Evolutionary conservation across 371 early-diverging fungal species (phyloP), one percentile per base, ranked within the genome.

Genomic region (Circinella umbellata): DNA sequence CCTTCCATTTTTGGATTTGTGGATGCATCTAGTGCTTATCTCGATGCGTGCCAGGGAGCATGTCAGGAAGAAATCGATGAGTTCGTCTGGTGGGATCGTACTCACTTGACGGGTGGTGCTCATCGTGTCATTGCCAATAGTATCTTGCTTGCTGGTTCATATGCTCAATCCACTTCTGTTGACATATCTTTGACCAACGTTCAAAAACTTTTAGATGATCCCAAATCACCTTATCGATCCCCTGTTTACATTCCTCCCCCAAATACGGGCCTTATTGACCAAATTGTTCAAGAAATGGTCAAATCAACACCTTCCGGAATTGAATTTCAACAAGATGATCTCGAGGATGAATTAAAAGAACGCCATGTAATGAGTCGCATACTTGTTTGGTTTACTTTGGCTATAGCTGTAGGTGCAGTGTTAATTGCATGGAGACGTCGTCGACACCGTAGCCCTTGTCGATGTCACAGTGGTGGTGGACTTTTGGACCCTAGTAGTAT

Each of bases 71-170:
- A 67, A 54, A 72, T 66, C 18, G 66, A 78, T 47, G 74, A 76
- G 46, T 84, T 78, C 64, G 63, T 84, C 47, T 84, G 85, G 85
- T 82, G 82, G 80, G 85, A 84, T 63, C 66, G 69, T 10, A 76
- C 78, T 6, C 85, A 82, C 66, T 72, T 80, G 63, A 82, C 85
- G 11, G 76, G 80, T 61, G 80, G 74, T 47, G 76, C 75, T 55
- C 80, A 82, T 61, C 69, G 69, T 63, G 55, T 61, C 13, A 75
- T 80, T 63, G 82, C 78, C 53, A 78, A 75, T 39, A 76, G 76
- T 47, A 77, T 82, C 34, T 36, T 82, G 46, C 67, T 71, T 17
- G 74, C 82, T 7, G 82, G 75, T 10, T 80, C 78, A 0, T 82
- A 70, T 54, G 72, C 69, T 47, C 72, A 61, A 1, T 51, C 76